Conservation (phyloP, 2,329 filamentous ascomycete genomes). For the Dactylellina haptotyla region DNA sequence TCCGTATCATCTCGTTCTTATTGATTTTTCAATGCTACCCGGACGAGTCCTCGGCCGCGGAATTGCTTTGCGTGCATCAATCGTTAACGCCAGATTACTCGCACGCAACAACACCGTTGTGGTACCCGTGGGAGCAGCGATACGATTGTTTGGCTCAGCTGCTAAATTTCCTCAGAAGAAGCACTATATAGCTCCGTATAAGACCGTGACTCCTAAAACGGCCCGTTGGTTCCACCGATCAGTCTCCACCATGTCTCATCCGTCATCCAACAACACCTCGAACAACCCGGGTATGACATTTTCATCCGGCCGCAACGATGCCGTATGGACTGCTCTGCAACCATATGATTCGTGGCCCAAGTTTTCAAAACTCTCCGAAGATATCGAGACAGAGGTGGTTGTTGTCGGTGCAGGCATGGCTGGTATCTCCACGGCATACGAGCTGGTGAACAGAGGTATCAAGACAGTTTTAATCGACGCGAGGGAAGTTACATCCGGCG, state of each 20-base stretch:
- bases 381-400: constrained; percentile 66
- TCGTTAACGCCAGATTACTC: too few species aligned
- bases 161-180: too few species aligned
- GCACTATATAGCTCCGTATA: too few species aligned
- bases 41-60: too few species aligned
- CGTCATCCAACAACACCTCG: not conserved
- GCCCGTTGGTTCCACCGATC: too few species aligned
- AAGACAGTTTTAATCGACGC: constrained; percentile 68
- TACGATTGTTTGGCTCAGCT: too few species aligned
- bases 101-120: too few species aligned
- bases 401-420: constrained; percentile 68
- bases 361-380: constrained; percentile 63
- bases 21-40: too few species aligned
- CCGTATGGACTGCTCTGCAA: constrained; percentile 68
- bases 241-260: not conserved
- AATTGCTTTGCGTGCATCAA: too few species aligned
- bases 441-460: constrained; percentile 66
- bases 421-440: constrained; percentile 67
- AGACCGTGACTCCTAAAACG: too few species aligned
- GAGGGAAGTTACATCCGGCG: constrained; percentile 67
- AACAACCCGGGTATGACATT: constrained; percentile 55
- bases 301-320: constrained; percentile 66
- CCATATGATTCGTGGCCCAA: constrained; percentile 64
- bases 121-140: too few species aligned
- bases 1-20: too few species aligned